Percentiles rank a stretch among this genome's conserved stretches.
Conservation (phyloP, 1,284 basidiomycete genomes). For the Caloboletus firmus region DNA sequence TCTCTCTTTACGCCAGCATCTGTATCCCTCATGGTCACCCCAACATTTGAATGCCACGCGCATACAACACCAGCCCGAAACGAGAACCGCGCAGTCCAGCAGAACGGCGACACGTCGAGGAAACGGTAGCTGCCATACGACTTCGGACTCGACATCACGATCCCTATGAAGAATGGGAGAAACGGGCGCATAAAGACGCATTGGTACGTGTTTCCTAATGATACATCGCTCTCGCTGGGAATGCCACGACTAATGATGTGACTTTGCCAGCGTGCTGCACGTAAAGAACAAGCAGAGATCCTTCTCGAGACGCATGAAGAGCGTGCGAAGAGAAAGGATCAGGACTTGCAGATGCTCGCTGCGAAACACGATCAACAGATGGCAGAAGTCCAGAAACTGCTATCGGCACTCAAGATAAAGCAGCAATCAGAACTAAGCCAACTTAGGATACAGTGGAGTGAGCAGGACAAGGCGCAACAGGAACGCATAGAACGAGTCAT, state of each 20-base stretch:
- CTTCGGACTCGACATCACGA: constrained; percentile 65
- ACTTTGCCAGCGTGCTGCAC: constrained; percentile 53
- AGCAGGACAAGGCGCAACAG: constrained; percentile 54
- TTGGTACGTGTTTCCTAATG: constrained; percentile 49
- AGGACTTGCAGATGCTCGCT: constrained; percentile 41
- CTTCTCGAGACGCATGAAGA: constrained; percentile 42
- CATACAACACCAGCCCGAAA: constrained; percentile 14
- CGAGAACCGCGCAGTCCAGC: constrained; percentile 35
- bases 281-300: constrained; percentile 48
- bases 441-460: constrained; percentile 48
- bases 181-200: constrained; percentile 63
- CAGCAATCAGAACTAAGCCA: constrained; percentile 48
- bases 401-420: constrained; percentile 45
- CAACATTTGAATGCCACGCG: not conserved
- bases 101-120: constrained; percentile 58
- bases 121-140: constrained; percentile 68
- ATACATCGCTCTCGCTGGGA: not conserved
- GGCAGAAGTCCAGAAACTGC: constrained; percentile 46
- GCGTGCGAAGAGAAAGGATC: constrained; percentile 39
- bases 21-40: not conserved
- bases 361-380: constrained; percentile 47
- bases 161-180: constrained; percentile 78
- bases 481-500: constrained; percentile 65
- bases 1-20: not conserved
- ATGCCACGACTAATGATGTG: not conserved